These are phyloP conservation scores for Cytospora schulzeri DNA, from an alignment of 2,329 filamentous ascomycete genomes.

Conservation along the genomic window DNA sequence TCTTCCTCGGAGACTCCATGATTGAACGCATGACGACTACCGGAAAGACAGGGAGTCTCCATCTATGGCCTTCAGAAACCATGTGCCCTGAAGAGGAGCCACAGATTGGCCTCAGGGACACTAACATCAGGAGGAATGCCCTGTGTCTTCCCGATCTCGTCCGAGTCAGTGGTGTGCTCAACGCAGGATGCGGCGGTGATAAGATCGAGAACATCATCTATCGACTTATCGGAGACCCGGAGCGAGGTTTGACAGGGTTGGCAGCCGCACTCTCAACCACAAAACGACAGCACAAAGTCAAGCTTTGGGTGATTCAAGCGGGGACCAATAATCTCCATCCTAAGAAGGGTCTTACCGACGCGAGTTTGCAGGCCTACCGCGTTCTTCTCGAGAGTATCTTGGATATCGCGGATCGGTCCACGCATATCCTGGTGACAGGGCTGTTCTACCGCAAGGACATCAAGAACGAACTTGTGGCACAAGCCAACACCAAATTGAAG, in stretches of 20 bases:
- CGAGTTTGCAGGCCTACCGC: conserved; percentile 5
- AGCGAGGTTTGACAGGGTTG: background rate
- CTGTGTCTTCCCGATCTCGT: background rate
- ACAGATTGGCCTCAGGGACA: background rate
- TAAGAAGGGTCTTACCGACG: conserved; percentile 26
- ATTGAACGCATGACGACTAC: conserved; percentile 32
- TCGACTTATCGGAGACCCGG: conserved; percentile 27
- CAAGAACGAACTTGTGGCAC: conserved; percentile 22
- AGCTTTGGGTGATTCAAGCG: conserved; percentile 31
- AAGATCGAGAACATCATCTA: conserved; percentile 32
- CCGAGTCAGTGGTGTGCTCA: conserved; percentile 25
- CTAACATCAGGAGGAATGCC: background rate
- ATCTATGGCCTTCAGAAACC: conserved; percentile 26
- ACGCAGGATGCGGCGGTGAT: conserved; percentile 33
- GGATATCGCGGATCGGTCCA: conserved; percentile 5
- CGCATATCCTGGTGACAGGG: conserved; percentile 29
- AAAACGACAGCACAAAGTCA: background rate
- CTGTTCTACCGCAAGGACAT: conserved; percentile 31
- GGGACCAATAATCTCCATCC: conserved; percentile 31
- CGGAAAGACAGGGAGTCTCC: conserved; percentile 23
- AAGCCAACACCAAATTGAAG: conserved; percentile 26
- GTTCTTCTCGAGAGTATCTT: conserved; percentile 1
- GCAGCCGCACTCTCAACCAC: background rate
- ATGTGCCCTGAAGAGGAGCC: conserved; percentile 16
- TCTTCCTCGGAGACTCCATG: conserved; percentile 33